A percentile compares a stretch with the other conserved stretches of the same genome.
These are phyloP conservation scores for Solanum hybrid DNA, from an alignment of 305 asterid species.

Conservation along the genomic window DNA sequence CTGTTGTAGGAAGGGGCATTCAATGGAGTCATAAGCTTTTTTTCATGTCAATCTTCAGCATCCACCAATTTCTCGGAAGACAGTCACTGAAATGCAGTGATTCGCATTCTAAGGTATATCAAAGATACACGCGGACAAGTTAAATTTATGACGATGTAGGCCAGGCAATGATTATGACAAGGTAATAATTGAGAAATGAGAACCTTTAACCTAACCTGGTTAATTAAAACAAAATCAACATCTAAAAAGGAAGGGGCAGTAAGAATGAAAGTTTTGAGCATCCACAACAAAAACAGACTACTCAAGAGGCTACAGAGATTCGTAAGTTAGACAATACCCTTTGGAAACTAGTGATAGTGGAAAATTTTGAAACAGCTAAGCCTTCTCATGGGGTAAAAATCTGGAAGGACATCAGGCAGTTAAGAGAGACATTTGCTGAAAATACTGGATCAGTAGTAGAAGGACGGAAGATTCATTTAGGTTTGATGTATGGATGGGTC, in stretches of 20 bases:
- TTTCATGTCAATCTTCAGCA: no score
- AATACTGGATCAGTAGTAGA: neutral
- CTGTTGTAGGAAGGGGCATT: no score
- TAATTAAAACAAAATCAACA: neutral
- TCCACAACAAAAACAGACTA: neutral
- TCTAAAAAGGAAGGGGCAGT: neutral
- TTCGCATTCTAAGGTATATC: no score
- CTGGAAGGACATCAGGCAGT: neutral
- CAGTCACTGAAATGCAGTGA: neutral
- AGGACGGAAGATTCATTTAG: neutral
- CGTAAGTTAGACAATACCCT: neutral
- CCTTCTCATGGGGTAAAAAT: neutral
- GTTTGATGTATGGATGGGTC: neutral
- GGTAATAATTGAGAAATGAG: neutral
- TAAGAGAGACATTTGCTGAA: neutral
- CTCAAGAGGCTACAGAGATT: neutral
- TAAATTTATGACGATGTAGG: no score
- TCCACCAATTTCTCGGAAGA: no score
- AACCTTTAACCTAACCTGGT: neutral
- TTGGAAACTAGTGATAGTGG: neutral
- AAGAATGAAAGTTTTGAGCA: neutral
- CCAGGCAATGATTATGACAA: neutral
- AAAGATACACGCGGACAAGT: no score
- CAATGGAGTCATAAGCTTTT: no score
- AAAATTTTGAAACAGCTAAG: neutral